Percentiles rank a stretch among this genome's conserved stretches.
phyloP scores from a whole-genome alignment of 306 rosid genomes.

The Glycine latifolia region DNA sequence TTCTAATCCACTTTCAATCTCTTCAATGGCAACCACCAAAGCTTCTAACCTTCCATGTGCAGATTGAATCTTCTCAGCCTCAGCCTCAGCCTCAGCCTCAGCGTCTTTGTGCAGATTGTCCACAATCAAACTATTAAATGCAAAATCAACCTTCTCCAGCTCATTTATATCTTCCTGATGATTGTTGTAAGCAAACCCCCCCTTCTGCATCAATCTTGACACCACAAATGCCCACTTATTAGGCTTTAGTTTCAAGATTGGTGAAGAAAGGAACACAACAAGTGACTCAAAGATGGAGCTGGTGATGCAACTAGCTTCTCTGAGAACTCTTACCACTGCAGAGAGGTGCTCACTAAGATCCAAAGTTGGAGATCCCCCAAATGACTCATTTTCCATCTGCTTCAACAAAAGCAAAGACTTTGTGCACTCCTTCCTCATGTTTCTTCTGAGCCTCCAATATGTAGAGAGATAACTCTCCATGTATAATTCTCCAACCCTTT shows the following conservation, averaged over 20 bases:
- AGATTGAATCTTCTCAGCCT: slow-evolving; percentile 56
- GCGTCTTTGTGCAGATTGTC: slow-evolving; percentile 42
- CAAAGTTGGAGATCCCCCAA: slow-evolving; percentile 31
- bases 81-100: slow-evolving; percentile 52
- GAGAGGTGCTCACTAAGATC: slow-evolving; percentile 57
- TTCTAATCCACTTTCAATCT: slow-evolving; percentile 63
- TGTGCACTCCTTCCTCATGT: slow-evolving; percentile 60
- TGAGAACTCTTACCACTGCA: slow-evolving; percentile 65
- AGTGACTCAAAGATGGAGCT: slow-evolving; percentile 60
- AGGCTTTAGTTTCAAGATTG: slow-evolving; percentile 61
- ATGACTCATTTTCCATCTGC: slow-evolving; percentile 52
- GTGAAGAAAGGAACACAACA: slow-evolving; percentile 60
- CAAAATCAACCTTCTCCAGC: slow-evolving; percentile 68
- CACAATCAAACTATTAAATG: slow-evolving; percentile 50
- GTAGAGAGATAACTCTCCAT: slow-evolving; percentile 47
- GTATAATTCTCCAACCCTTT: slow-evolving; percentile 58
- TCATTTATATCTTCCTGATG: slow-evolving; percentile 54
- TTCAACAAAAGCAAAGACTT: slow-evolving; percentile 56
- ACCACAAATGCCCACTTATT: slow-evolving; percentile 79
- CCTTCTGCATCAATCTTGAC: slow-evolving; percentile 67
- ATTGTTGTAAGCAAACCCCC: slow-evolving; percentile 42
- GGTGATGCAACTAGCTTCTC: slow-evolving; percentile 65
- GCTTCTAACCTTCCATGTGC: slow-evolving; percentile 58
- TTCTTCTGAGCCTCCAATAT: slow-evolving; percentile 59
- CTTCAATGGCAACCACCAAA: slow-evolving; percentile 62